These are phyloP conservation scores for Aspergillus pseudoviridinutans DNA, from an alignment of 2,329 filamentous ascomycete species.

Conservation along the genomic window DNA sequence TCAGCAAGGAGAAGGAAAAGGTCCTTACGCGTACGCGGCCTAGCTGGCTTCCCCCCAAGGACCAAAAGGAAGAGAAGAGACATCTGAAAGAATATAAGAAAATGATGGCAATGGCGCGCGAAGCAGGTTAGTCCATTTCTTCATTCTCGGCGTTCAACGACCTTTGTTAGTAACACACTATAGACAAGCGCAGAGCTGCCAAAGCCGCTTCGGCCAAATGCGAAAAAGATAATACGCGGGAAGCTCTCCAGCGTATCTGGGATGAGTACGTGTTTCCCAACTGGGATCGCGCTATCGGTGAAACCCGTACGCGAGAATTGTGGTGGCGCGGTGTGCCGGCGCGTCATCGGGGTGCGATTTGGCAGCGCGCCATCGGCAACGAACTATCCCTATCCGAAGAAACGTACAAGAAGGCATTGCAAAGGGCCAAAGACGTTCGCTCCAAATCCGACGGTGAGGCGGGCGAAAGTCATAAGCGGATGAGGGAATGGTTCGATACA, in stretches of 20 bases:
- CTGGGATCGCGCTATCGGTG: constrained; percentile 53
- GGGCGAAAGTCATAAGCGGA: constrained; percentile 40
- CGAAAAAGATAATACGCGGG: constrained; percentile 50
- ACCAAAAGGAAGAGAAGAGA: constrained; percentile 83
- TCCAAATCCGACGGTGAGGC: constrained; percentile 40
- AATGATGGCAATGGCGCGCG: constrained; percentile 61
- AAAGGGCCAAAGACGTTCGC: constrained; percentile 50
- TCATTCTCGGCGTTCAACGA: neutral
- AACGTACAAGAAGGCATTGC: constrained; percentile 55
- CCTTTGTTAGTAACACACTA: constrained; percentile 8
- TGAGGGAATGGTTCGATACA: constrained; percentile 50
- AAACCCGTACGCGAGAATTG: constrained; percentile 55
- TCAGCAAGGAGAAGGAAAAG: constrained; percentile 64
- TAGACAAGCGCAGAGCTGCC: constrained; percentile 49
- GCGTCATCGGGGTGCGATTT: constrained; percentile 53
- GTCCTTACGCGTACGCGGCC: constrained; percentile 63
- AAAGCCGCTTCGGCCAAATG: constrained; percentile 46
- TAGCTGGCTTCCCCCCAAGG: constrained; percentile 64
- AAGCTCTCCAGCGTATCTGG: constrained; percentile 57
- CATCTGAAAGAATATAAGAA: constrained; percentile 71
- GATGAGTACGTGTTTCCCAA: constrained; percentile 58
- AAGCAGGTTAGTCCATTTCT: constrained; percentile 46
- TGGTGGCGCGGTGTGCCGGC: constrained; percentile 63
- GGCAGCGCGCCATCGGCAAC: constrained; percentile 59
- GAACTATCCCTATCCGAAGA: constrained; percentile 54